These are phyloP conservation scores for Aspergillus carlsbadensis DNA, from an alignment of 495 filamentous ascomycete species.

Conservation along the genomic window DNA sequence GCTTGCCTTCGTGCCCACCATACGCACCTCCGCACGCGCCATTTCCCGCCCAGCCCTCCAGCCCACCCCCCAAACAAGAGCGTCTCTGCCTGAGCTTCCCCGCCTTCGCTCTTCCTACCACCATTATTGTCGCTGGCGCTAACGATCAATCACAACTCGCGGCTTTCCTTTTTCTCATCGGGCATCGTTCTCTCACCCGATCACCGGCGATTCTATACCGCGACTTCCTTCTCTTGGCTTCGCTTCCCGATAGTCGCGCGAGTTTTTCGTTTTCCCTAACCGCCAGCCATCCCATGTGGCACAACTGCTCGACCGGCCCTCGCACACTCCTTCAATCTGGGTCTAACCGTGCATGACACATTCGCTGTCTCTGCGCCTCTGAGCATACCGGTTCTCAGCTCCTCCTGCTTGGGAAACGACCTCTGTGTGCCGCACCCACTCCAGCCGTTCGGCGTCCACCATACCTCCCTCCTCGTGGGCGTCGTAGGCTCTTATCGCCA, in stretches of 20 bases:
- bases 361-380: not conserved
- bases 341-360: constrained; percentile 4
- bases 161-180: not conserved
- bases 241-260: not conserved
- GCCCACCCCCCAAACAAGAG: not conserved
- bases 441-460: constrained; percentile 21
- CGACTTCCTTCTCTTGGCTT: not conserved
- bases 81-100: constrained; percentile 19
- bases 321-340: constrained; percentile 1
- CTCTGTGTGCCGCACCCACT: not conserved
- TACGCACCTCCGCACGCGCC: not conserved
- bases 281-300: constrained; percentile 23
- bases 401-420: not conserved
- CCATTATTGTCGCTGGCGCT: constrained; percentile 6
- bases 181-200: not conserved
- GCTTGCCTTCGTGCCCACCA: not conserved
- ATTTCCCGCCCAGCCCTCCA: constrained; percentile 4
- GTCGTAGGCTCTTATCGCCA: constrained; percentile 23
- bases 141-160: constrained; percentile 2
- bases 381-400: not conserved
- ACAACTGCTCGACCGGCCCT: constrained; percentile 13
- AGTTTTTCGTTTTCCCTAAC: constrained; percentile 5
- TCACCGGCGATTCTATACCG: not conserved
- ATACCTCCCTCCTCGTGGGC: constrained; percentile 12
- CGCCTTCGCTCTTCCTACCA: constrained; percentile 14